These are phyloP conservation scores for Tirmania nivea DNA, from an alignment of 495 filamentous ascomycete species.

Conservation along the genomic window DNA sequence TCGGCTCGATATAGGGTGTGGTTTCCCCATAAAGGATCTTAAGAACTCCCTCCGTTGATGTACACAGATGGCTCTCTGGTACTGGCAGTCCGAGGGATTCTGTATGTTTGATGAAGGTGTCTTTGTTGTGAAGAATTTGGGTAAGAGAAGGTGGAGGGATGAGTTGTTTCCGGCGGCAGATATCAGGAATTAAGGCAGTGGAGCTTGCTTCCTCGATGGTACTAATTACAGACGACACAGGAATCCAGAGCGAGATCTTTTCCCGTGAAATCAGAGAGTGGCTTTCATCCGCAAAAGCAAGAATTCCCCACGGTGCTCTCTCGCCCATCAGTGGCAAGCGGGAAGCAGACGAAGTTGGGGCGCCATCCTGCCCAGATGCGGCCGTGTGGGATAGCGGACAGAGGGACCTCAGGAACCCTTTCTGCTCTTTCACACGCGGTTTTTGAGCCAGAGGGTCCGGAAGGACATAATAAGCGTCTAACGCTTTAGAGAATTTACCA, in stretches of 20 bases:
- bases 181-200: background rate
- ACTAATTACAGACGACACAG: slow-evolving; percentile 38
- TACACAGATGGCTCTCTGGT: slow-evolving; percentile 37
- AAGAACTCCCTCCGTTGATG: slow-evolving; percentile 30
- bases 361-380: slow-evolving; percentile 21
- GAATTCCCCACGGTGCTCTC: too few species aligned
- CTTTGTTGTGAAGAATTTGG: slow-evolving; percentile 32
- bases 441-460: background rate
- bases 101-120: slow-evolving; percentile 36
- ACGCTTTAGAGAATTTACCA: background rate
- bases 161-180: background rate
- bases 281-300: slow-evolving; percentile 21
- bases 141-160: slow-evolving; percentile 14
- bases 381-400: slow-evolving; percentile 1
- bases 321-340: too few species aligned
- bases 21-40: slow-evolving; percentile 26
- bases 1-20: background rate
- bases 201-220: slow-evolving; percentile 36
- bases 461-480: background rate
- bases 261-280: slow-evolving; percentile 37
- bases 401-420: background rate
- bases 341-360: slow-evolving; percentile 31
- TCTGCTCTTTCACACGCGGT: background rate
- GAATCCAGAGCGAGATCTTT: slow-evolving; percentile 49
- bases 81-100: slow-evolving; percentile 30